Base-by-base conservation (phyloP, 208 protist genomes). In the Lotmaria passim region DNA sequence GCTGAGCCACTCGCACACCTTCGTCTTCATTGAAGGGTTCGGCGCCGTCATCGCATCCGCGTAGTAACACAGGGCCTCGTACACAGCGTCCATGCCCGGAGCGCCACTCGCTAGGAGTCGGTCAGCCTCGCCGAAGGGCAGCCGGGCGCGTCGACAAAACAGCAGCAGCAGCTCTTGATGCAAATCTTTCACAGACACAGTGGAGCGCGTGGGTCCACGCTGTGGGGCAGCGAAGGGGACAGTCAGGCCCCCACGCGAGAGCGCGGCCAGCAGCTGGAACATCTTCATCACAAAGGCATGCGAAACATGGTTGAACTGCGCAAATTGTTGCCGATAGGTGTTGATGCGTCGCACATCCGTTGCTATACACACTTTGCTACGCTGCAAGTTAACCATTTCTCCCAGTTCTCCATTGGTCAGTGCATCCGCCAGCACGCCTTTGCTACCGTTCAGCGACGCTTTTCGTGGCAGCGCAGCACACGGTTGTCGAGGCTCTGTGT, bases 61-160 rank as follows among this genome's bases (percentile, higher is more conserved):
- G 14, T 64, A 44, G n/a, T 38, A 59, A 5, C 33, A 12, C 19
- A 81, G 51, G 0, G 68, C 58, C 12, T 67, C 52, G 63, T 73
- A 76, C 21, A 69, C 61, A 12, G 30, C 50, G 23, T 60, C 61
- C 38, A 71, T 47, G 0, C 21, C 51, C 3, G 17, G 36, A 11
- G 24, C 26, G n/a, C 61, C 43, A 28, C 44, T 21, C 12, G 10
- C 3, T 8, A 61, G 31, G 7, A 59, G 39, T 7, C 19, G n/a
- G 10, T 74, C 30, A 15, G 48, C 24, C 1, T 43, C 36, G 30
- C 53, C 19, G 8, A 43, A 19, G 3, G 51, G 43, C 6, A 66
- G 50, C 2, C 44, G 8, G 31, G 50, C 14, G 21, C 38, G 59
- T 23, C 43, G 58, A 31, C 48, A 38, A 23, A 62, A 67, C 2